Evolutionary conservation across 2,329 filamentous ascomycete species (phyloP).

Genomic region (Ramularia endophylla): DNA sequence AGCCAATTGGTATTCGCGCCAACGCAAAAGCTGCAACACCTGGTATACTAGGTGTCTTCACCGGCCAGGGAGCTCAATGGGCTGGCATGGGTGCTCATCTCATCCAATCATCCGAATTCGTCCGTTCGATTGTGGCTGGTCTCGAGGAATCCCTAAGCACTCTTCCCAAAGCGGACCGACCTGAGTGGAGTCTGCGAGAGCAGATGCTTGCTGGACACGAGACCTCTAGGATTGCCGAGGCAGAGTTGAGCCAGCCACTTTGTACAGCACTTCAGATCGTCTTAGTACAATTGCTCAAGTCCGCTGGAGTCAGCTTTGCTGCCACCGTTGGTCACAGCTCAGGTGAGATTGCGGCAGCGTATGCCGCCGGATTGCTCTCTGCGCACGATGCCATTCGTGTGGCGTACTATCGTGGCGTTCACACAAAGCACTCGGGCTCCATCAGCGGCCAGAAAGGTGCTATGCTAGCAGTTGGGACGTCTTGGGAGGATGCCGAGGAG

Average conservation of each 20-base stretch:
- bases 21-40: background rate
- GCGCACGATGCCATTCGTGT: constrained; percentile 7
- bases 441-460: constrained; percentile 15
- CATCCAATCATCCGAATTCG: no score
- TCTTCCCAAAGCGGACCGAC: background rate
- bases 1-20: background rate
- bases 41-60: constrained; percentile 21
- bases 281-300: constrained; percentile 3
- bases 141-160: no score
- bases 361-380: constrained; percentile 19
- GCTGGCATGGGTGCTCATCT: constrained; percentile 12
- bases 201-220: no score
- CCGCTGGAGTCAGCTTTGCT: constrained; percentile 15
- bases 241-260: constrained; percentile 4
- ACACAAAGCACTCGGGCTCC: background rate
- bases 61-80: constrained; percentile 31
- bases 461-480: constrained; percentile 30
- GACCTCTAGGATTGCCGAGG: no score
- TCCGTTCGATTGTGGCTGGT: no score
- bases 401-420: constrained; percentile 13
- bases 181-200: no score
- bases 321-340: constrained; percentile 26
- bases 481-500: constrained; percentile 18
- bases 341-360: constrained; percentile 31
- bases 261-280: constrained; percentile 5